Evolutionary conservation across 2,329 filamentous ascomycete genomes (phyloP), one percentile per base, ranked within the genome.

Genomic region (Colletotrichum sp.): DNA sequence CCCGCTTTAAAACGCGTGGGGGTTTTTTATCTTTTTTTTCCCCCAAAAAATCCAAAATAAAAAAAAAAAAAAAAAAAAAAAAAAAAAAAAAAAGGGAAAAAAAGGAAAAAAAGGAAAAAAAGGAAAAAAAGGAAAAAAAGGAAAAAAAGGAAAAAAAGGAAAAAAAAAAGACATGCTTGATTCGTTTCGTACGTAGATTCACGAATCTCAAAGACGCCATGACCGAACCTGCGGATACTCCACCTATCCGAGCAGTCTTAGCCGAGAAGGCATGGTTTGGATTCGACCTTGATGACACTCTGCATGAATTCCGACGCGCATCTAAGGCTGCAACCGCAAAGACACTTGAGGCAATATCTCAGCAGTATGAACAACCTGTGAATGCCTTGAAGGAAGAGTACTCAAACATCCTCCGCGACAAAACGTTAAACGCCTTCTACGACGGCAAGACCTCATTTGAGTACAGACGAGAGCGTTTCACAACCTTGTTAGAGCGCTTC

Each of bases 271-370:
- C 68, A 1, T 88, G 87, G 85, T 83, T 87, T 48, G 86, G 84
- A 2, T 89, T 89, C 68, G 87, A 89, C 55, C 83, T 90, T 8
- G 87, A 89, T 71, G 87, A 89, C 77, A 88, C 87, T 0, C 80
- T 89, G 2, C 88, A 89, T 73, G 83, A 87, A 61, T 89, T 88
- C 65, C 85, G 86, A 65, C 81, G 78, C 22, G 85, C 85, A 13
- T 88, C 86, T 2, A 73, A 77, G 1, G 69, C 77, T 6, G 87
- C 87, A 4, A 84, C 83, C 2, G 71, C 76, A 1, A 52, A 77
- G 7, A 82, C 84, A 6, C 82, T 89, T 6, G 68, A 75, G 2
- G 48, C 65, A 8, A 83, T 88, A 16, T 77, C 79, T 9, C 30
- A 73, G 13, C 52, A 71, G 59, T 70, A 80, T 57, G 72, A 63